Base-by-base conservation (phyloP, 331 rosid species). In the Pyrus hybrid region DNA sequence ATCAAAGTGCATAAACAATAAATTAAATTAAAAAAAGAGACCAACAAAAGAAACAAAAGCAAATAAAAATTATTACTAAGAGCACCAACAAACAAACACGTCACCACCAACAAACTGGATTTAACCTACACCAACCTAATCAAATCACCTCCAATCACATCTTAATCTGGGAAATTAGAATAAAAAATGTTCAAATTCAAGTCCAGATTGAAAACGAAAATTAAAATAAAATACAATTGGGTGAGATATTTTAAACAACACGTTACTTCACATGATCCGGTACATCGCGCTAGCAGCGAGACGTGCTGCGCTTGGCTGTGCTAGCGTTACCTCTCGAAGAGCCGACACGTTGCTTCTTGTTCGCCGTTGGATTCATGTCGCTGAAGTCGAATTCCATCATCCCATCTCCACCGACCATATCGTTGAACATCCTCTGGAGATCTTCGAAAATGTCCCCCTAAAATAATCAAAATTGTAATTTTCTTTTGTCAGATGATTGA, bases 401-500 rank as follows among this genome's bases (percentile, higher is more conserved):
- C 10, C 81, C 90, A 76, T 86, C 23, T 11, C 35, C 97, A 6
- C 96, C 93, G 7, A 89, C 96, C 97, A 95, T 90, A 45, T 95
- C 97, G 71, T 72, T 82, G 23, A 89, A 91, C 97, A 90, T 95
- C 89, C 79, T 84, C 29, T 90, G 97, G 16, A 95, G 86, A 77
- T 95, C 99, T 79, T 92, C 97, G 76, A 95, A 89, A 78, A 90
- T 88, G 43, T 90, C 87, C 73, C 89, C 96, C 98, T 95, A 67
- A 2, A 20, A 37, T 37, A 37, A 37, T 37, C 45, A 37, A 37
- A 37, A 37, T 37, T 2, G 43, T 37, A 37, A 37, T 35, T 8
- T 35, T 35, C n/a, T 37, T 9, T 37, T 9, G 41, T 35, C 3
- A 35, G 0, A 30, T 1, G 33, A 30, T 5, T 5, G 35, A 32